A percentile compares a stretch with the other conserved stretches of the same genome.
Evolutionary conservation across 2,329 filamentous ascomycete genomes (phyloP).

Genomic region (Passalora sequoiae): DNA sequence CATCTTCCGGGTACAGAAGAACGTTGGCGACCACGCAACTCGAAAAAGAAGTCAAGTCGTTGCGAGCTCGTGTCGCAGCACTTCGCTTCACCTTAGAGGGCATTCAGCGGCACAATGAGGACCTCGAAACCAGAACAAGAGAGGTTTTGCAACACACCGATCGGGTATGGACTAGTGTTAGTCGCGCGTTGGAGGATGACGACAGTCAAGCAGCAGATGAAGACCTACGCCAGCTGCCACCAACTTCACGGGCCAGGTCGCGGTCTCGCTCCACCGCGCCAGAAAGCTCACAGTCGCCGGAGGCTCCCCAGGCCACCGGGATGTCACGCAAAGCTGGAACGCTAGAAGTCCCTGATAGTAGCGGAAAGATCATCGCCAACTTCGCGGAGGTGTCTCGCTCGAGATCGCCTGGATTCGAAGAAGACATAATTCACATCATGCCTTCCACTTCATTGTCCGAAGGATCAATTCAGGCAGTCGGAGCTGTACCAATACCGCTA

Average conservation of each 20-base stretch:
- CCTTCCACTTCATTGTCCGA: constrained; percentile 21
- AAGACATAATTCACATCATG: constrained; percentile 17
- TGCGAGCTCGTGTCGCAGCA: constrained; percentile 13
- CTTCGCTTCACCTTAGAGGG: constrained; percentile 13
- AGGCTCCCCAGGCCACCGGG: constrained; percentile 1
- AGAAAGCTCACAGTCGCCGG: neutral
- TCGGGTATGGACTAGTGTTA: constrained; percentile 8
- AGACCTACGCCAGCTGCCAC: neutral
- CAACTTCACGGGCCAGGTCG: neutral
- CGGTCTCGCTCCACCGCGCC: neutral
- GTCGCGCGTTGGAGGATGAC: constrained; percentile 10
- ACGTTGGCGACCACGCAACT: constrained; percentile 5
- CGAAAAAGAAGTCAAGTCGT: constrained; percentile 10
- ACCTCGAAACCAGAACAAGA: constrained; percentile 10
- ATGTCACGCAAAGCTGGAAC: constrained; percentile 4
- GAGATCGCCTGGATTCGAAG: constrained; percentile 14
- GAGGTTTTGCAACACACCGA: constrained; percentile 12
- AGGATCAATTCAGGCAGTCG: constrained; percentile 22
- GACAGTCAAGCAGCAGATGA: constrained; percentile 6
- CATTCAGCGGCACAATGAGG: constrained; percentile 11
- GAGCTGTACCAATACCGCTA: constrained; percentile 16
- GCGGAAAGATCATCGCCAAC: constrained; percentile 11
- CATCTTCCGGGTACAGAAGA: too few species aligned
- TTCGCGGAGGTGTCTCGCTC: constrained; percentile 17
- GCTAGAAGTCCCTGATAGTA: constrained; percentile 10